phyloP scores from a whole-genome alignment of 2,329 filamentous ascomycete species.

The Penicillium sp. region DNA sequence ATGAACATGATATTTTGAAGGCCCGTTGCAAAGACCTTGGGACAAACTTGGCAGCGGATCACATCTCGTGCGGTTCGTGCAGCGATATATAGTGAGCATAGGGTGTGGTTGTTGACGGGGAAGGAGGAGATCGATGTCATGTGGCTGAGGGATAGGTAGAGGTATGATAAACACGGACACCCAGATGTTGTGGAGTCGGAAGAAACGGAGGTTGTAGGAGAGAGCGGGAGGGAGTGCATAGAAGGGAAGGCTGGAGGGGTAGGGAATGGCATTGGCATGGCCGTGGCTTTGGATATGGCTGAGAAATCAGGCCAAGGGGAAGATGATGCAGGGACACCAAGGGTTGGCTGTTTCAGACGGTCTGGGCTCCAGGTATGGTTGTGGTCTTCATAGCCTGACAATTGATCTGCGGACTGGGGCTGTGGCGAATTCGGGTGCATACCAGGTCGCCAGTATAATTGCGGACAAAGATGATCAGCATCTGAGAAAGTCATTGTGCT shows the following conservation, averaged over 20 bases:
- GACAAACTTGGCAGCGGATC: conserved; percentile 44
- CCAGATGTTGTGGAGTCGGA: conserved; percentile 22
- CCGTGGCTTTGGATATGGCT: conserved; percentile 33
- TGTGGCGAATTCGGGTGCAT: conserved; percentile 4
- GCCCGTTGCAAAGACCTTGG: conserved; percentile 41
- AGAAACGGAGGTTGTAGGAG: conserved; percentile 21
- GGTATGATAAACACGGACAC: conserved; percentile 43
- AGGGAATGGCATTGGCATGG: conserved; percentile 26
- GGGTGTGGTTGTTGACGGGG: conserved; percentile 42
- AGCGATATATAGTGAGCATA: conserved; percentile 45
- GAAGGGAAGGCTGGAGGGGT: conserved; percentile 19
- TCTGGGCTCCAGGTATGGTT: conserved; percentile 27
- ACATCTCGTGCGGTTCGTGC: conserved; percentile 42
- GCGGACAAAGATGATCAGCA: conserved; percentile 29
- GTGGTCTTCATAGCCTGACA: conserved; percentile 26
- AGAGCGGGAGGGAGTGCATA: conserved; percentile 21
- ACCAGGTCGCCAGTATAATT: conserved; percentile 15
- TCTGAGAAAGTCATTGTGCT: conserved; percentile 23
- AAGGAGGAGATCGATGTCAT: conserved; percentile 43
- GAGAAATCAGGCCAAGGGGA: conserved; percentile 45
- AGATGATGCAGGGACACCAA: conserved; percentile 29
- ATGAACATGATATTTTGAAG: conserved; percentile 49
- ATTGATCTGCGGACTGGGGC: conserved; percentile 17
- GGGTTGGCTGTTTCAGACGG: conserved; percentile 19
- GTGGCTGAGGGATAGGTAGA: conserved; percentile 46